These are phyloP conservation scores for Alternaria sp. DNA, from an alignment of 2,329 filamentous ascomycete species.

Conservation along the genomic window DNA sequence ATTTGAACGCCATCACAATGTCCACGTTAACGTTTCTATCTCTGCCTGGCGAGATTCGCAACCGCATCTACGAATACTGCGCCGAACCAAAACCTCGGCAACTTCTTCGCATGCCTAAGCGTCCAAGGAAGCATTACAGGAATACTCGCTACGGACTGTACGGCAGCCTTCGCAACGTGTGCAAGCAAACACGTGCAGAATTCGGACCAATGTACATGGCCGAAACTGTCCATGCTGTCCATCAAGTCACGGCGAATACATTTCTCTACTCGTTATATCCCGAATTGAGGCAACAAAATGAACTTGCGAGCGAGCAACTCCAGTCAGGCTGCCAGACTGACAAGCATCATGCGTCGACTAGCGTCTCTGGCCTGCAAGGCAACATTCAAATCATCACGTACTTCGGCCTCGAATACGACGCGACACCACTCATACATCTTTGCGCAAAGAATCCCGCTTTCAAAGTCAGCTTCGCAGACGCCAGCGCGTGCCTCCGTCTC, in stretches of 20 bases:
- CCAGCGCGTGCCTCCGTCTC: background rate
- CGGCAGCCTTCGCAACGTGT: background rate
- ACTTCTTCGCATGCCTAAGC: background rate
- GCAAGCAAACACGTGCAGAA: background rate
- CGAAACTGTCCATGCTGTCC: background rate
- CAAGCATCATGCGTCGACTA: background rate
- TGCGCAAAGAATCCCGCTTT: background rate
- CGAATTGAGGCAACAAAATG: background rate
- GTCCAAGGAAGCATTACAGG: background rate
- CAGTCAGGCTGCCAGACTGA: rapidly evolving
- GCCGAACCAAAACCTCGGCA: background rate
- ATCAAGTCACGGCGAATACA: background rate
- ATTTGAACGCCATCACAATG: background rate
- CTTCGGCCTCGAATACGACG: background rate
- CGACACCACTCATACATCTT: background rate
- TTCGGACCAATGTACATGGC: background rate
- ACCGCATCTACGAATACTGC: constrained; percentile 6
- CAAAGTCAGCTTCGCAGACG: background rate
- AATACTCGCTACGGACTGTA: background rate
- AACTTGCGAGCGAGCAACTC: rapidly evolving
- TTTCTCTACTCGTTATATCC: background rate
- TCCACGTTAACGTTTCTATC: background rate
- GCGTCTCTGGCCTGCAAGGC: background rate
- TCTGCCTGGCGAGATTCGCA: constrained; percentile 3
- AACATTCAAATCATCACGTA: background rate